Percentiles rank a stretch among this genome's conserved stretches.
Conservation (phyloP, 257 asterid species). For the Paulownia fortunei region DNA sequence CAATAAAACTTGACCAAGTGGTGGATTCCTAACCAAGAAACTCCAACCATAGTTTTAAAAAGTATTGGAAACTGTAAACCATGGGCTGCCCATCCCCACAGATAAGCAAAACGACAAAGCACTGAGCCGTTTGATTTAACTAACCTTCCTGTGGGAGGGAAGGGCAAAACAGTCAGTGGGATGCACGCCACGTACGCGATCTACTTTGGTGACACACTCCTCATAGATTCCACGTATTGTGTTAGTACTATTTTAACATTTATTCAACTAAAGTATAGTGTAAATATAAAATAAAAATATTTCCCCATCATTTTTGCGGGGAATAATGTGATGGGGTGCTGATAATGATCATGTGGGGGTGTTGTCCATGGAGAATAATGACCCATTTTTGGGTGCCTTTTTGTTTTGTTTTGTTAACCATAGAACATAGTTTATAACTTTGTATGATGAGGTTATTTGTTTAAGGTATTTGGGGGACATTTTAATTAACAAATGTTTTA, state of each 20-base stretch:
- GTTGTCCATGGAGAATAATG: not conserved
- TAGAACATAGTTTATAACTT: not conserved
- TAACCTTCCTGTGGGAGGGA: slow-evolving; percentile 23
- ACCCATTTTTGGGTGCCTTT: slow-evolving; percentile 21
- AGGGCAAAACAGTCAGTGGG: slow-evolving; percentile 17
- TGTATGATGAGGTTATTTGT: not conserved
- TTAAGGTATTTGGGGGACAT: not conserved
- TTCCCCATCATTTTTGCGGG: slow-evolving; percentile 3
- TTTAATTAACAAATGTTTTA: not conserved
- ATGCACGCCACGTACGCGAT: slow-evolving; percentile 48
- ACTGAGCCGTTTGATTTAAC: slow-evolving; percentile 41
- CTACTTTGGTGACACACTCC: slow-evolving; percentile 43
- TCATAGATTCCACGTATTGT: slow-evolving; percentile 49
- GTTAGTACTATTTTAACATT: not conserved
- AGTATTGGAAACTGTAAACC: slow-evolving; percentile 24
- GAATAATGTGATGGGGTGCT: slow-evolving; percentile 24
- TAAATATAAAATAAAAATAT: not conserved
- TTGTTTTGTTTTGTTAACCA: not conserved
- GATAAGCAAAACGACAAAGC: slow-evolving; percentile 36
- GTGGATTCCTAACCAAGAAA: not conserved
- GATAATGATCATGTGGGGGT: slow-evolving; percentile 37
- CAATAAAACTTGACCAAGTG: not conserved
- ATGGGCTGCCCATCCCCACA: slow-evolving; percentile 33
- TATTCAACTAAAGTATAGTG: not conserved
- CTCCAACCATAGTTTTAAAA: slow-evolving; percentile 30